A percentile compares a stretch with the other conserved stretches of the same genome.
phyloP scores from a whole-genome alignment of 2,329 filamentous ascomycete genomes.

The Pyricularia sp. region DNA sequence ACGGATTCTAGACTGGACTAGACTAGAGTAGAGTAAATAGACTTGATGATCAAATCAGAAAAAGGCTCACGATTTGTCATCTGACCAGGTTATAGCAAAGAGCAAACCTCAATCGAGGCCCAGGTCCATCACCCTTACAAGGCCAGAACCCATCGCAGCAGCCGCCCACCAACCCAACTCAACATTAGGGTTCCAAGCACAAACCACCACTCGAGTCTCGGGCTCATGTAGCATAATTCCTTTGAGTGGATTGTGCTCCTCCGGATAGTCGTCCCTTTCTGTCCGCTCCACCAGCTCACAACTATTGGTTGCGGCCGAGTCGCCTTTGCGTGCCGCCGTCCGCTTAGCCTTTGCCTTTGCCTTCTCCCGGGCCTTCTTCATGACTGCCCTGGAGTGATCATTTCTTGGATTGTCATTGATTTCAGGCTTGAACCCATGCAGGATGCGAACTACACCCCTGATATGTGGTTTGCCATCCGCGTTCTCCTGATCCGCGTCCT shows the following conservation, averaged over 20 bases:
- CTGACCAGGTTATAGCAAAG: background rate
- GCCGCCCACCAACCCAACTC: conserved; percentile 60
- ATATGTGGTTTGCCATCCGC: conserved; percentile 16
- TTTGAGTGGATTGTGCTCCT: conserved; percentile 12
- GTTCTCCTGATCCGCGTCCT: conserved; percentile 3
- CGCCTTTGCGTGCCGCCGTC: background rate
- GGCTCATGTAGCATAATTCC: conserved; percentile 48
- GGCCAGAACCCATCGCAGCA: conserved; percentile 55
- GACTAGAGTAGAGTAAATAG: background rate
- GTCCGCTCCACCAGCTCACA: conserved; percentile 4
- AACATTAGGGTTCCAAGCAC: conserved; percentile 61
- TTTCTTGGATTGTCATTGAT: conserved; percentile 32
- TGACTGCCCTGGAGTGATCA: conserved; percentile 1
- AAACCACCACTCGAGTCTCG: conserved; percentile 48
- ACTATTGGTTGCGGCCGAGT: background rate
- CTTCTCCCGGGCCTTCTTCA: conserved; percentile 10
- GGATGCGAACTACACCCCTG: conserved; percentile 38
- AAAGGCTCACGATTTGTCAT: background rate
- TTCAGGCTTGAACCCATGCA: conserved; percentile 42
- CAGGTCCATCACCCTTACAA: conserved; percentile 58
- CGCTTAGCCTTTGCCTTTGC: conserved; percentile 9
- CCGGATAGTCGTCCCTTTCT: conserved; percentile 13
- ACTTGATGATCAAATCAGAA: background rate
- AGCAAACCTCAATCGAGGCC: conserved; percentile 32
- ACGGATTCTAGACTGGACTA: background rate